Evolutionary conservation across 1,139 yeast species (phyloP), one percentile per base, ranked within the genome.

Genomic region (Hansenula sp.): DNA sequence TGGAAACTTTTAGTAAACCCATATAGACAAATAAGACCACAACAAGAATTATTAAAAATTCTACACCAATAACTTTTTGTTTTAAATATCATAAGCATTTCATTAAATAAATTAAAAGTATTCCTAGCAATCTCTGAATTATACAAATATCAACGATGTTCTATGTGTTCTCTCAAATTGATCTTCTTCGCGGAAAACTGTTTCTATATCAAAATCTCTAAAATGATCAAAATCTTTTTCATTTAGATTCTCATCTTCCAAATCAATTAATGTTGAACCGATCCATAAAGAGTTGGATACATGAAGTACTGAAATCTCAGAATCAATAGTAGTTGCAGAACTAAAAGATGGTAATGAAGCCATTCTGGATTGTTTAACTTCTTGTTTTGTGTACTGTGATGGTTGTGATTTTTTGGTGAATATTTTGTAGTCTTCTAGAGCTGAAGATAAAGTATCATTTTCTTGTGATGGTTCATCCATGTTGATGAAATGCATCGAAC

Each of bases 221-320:
- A 51, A 37, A 8, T 41, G 38, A 34, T 45, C 49, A 12, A 11
- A 18, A 7, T 36, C 19, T 11, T 32, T 16, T 12, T 21, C 33
- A 9, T 21, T 10, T 3, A 3, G 14, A 9, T 32, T 16, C 4
- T 34, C 33, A 4, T 37, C 38, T 8, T 35, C 41, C 8, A 27
- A 4, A 13, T 41, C 47, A 8, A 40, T 44, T 10, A 45, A 43
- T 3, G 43, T 39, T 5, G 50, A 36, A 6, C 56, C 56, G 14
- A 53, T 51, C 57, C 57, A 53, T 8, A 53, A 17, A 0, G 56
- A 45, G 29, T 47, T 43, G 5, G 52, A 47, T 1, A 52, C 45
- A 12, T 41, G 38, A 36, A 44, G 19, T 2, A 52, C 44, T 8
- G 50, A 52, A 3, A 39, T 18, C 37, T 45, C 45, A 0, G 54